A percentile compares a stretch with the other conserved stretches of the same genome.
These are phyloP conservation scores for Verticillium longisporum DNA, from an alignment of 2,329 filamentous ascomycete species.

Conservation along the genomic window DNA sequence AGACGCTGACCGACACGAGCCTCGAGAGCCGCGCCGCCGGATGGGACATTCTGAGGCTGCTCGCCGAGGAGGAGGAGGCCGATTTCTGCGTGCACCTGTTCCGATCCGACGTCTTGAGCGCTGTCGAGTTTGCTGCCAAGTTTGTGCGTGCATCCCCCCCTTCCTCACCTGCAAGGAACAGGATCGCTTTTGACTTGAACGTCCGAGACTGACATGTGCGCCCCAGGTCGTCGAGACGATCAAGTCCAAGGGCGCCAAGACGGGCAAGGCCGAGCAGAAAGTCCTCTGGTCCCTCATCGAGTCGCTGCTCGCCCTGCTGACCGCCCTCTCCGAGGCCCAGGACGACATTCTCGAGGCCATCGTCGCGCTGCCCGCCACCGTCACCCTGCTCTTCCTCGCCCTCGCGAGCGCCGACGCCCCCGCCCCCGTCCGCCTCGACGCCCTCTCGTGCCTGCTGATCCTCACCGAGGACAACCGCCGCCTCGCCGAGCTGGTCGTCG, in stretches of 20 bases:
- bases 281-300: slow-evolving; percentile 47
- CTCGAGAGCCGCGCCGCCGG: slow-evolving; percentile 58
- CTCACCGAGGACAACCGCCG: slow-evolving; percentile 53
- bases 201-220: neutral
- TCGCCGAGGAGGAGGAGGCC: slow-evolving; percentile 56
- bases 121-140: slow-evolving; percentile 49
- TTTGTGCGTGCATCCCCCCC: slow-evolving; percentile 32
- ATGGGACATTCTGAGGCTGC: slow-evolving; percentile 58
- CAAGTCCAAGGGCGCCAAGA: slow-evolving; percentile 30
- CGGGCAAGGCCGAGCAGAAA: slow-evolving; percentile 45
- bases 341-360: slow-evolving; percentile 54
- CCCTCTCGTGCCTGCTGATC: slow-evolving; percentile 48
- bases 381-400: slow-evolving; percentile 48
- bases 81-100: slow-evolving; percentile 63
- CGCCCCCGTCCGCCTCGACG: slow-evolving; percentile 33
- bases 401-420: slow-evolving; percentile 36
- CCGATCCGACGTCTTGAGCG: slow-evolving; percentile 53
- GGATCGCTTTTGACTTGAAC: too few relatives aligned
- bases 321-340: slow-evolving; percentile 49
- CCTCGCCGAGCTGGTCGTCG: slow-evolving; percentile 46
- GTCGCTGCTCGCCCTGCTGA: slow-evolving; percentile 46
- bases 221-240: slow-evolving; percentile 36
- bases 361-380: slow-evolving; percentile 38
- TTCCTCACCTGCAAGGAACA: slow-evolving; percentile 5
- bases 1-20: slow-evolving; percentile 56